Evolutionary conservation across 495 filamentous ascomycete genomes (phyloP).

Genomic region (Aeminium ludgeri): DNA sequence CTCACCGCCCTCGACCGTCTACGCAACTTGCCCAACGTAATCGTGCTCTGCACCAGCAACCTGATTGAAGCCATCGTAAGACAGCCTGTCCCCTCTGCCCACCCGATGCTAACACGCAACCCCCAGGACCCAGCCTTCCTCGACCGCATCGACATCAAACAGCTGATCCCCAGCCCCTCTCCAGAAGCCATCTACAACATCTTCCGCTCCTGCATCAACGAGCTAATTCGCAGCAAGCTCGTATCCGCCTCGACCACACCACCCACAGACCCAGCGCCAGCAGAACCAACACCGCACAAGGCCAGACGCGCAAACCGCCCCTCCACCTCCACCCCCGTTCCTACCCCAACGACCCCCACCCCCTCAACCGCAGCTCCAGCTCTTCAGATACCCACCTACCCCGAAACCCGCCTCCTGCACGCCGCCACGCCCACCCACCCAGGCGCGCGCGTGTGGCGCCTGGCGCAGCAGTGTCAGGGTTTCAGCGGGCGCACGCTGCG

Average conservation of each 20-base stretch:
- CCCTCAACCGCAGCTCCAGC: no score
- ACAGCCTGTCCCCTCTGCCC: neutral
- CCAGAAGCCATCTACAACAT: slow-evolving; percentile 36
- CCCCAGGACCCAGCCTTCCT: slow-evolving; percentile 33
- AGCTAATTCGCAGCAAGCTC: slow-evolving; percentile 27
- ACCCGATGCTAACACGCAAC: neutral
- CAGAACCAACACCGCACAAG: neutral
- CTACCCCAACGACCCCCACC: slow-evolving; percentile 41
- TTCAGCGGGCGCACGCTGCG: slow-evolving; percentile 24
- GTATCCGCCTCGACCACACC: neutral
- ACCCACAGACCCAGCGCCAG: neutral
- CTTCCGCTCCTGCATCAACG: slow-evolving; percentile 32
- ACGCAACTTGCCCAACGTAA: slow-evolving; percentile 27
- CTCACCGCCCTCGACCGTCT: slow-evolving; percentile 23
- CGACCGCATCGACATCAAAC: slow-evolving; percentile 38
- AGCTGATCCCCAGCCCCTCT: slow-evolving; percentile 29
- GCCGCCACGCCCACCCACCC: slow-evolving; percentile 60
- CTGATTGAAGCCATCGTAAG: slow-evolving; percentile 21
- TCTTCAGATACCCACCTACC: no score
- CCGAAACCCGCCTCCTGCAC: slow-evolving; percentile 70
- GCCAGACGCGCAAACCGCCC: slow-evolving; percentile 27
- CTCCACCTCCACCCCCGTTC: slow-evolving; percentile 58
- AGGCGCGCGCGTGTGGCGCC: slow-evolving; percentile 2
- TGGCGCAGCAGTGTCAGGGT: slow-evolving; percentile 14
- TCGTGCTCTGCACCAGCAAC: slow-evolving; percentile 39